A percentile compares a stretch with the other conserved stretches of the same genome.
phyloP scores from a whole-genome alignment of 305 asterid genomes.

The Caryopteris hybrid region DNA sequence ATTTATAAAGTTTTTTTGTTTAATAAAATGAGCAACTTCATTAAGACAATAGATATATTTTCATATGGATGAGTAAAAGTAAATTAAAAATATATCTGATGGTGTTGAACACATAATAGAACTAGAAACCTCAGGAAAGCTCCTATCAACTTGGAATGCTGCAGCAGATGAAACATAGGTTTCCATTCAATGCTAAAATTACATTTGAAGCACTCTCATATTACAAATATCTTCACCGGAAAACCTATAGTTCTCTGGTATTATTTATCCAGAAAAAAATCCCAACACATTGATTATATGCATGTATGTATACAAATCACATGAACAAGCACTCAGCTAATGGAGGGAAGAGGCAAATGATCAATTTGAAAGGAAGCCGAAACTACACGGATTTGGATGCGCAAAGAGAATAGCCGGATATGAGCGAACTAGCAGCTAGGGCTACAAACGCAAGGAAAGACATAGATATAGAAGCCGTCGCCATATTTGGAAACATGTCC shows the following conservation, averaged over 20 bases:
- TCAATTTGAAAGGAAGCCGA: background rate
- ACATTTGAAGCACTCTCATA: background rate
- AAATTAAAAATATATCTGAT: too few species aligned
- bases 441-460: constrained; percentile 84
- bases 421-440: constrained; percentile 62
- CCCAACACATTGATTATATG: background rate
- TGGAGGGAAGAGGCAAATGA: background rate
- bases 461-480: constrained; percentile 63
- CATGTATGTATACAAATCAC: constrained; percentile 10
- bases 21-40: too few species aligned
- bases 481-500: constrained; percentile 84
- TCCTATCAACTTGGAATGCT: background rate
- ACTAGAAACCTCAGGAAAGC: background rate
- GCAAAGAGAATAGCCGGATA: constrained; percentile 74
- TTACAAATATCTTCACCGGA: background rate
- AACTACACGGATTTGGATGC: constrained; percentile 36
- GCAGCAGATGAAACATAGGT: background rate
- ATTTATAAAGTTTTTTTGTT: too few species aligned
- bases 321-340: background rate
- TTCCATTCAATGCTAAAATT: background rate
- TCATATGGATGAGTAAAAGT: too few species aligned
- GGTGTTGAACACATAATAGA: too few species aligned
- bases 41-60: too few species aligned
- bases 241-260: background rate
- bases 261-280: constrained; percentile 1